Conservation (phyloP, 2,329 filamentous ascomycete species). For the Teratosphaeria nubilosa region DNA sequence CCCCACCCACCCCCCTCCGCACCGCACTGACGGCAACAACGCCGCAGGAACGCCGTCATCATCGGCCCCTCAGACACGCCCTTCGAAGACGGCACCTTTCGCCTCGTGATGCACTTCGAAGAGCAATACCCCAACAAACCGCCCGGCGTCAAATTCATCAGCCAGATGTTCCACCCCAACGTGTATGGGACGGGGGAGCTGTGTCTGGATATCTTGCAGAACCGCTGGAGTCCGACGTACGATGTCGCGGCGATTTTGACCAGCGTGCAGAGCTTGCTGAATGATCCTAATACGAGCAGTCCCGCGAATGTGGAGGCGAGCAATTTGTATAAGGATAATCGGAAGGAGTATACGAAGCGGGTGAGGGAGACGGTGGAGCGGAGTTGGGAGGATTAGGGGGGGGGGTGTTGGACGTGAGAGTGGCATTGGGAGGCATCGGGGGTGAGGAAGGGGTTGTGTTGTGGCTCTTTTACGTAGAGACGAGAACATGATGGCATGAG, state of each 20-base stretch:
- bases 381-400: conserved; percentile 81
- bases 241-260: conserved; percentile 95
- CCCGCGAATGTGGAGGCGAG: conserved; percentile 97
- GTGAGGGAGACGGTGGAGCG: conserved; percentile 97
- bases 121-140: conserved; percentile 99
- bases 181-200: conserved; percentile 96
- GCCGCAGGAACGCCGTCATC: conserved; percentile 85
- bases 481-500: not conserved
- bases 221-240: conserved; percentile 97
- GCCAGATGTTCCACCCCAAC: conserved; percentile 98
- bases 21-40: conserved; percentile 6
- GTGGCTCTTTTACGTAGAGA: not conserved
- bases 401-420: not conserved
- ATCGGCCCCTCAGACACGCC: conserved; percentile 95
- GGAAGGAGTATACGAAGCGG: conserved; percentile 89
- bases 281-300: conserved; percentile 97
- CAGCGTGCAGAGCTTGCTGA: conserved; percentile 93
- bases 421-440: not conserved
- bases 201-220: conserved; percentile 93
- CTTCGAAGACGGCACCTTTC: conserved; percentile 95
- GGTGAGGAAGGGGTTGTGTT: not conserved
- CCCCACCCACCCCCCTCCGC: not conserved
- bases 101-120: conserved; percentile 97
- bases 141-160: conserved; percentile 95
- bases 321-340: conserved; percentile 96